Conservation (phyloP, 2,329 filamentous ascomycete species). For the Microsporum ferrugineum region DNA sequence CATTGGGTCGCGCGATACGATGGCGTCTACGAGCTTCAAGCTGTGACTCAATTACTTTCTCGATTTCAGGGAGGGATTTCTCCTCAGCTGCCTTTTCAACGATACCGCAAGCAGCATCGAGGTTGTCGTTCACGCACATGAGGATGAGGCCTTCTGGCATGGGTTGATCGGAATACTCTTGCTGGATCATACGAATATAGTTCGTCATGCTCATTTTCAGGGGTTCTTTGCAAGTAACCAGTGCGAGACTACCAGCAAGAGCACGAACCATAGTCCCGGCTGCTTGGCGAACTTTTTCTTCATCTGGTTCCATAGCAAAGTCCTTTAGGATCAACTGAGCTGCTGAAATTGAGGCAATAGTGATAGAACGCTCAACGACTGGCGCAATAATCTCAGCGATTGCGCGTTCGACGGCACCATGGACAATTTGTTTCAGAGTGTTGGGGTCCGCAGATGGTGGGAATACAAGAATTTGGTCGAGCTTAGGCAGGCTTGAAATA, state of each 20-base stretch:
- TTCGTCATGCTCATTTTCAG: conserved; percentile 94
- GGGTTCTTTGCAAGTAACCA: conserved; percentile 98
- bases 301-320: conserved; percentile 84
- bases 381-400: conserved; percentile 95
- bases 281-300: conserved; percentile 71
- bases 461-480: conserved; percentile 66
- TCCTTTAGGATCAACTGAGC: conserved; percentile 93
- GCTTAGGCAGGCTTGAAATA: conserved; percentile 69
- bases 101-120: conserved; percentile 83
- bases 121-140: conserved; percentile 97
- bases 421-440: conserved; percentile 62
- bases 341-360: conserved; percentile 93
- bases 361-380: conserved; percentile 93
- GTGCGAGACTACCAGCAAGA: conserved; percentile 80
- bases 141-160: conserved; percentile 90
- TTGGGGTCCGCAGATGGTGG: conserved; percentile 59
- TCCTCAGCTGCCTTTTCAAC: conserved; percentile 95
- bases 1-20: conserved; percentile 61
- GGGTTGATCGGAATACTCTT: conserved; percentile 53
- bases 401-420: conserved; percentile 74
- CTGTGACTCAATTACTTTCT: conserved; percentile 77
- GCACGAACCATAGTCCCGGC: conserved; percentile 92
- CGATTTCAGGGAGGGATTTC: conserved; percentile 84
- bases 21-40: conserved; percentile 68
- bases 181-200: conserved; percentile 78